These are phyloP conservation scores for Thuja plicata DNA, from an alignment of 83 land plant species.

Conservation along the genomic window DNA sequence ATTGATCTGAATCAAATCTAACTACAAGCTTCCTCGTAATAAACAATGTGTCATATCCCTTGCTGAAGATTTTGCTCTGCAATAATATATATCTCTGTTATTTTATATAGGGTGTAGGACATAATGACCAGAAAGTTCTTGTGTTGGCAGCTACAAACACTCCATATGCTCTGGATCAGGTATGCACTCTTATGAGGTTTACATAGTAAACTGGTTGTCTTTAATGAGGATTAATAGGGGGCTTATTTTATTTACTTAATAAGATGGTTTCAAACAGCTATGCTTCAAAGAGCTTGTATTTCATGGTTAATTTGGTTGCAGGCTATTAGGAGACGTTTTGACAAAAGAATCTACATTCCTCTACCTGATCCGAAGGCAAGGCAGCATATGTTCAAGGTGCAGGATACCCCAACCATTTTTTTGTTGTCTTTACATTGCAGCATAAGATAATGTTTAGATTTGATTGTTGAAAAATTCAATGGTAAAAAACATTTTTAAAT, in stretches of 20 bases:
- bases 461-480: neutral
- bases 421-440: neutral
- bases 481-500: neutral
- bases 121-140: constrained; percentile 94
- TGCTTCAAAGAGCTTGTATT: neutral
- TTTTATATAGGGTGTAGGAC: constrained; percentile 81
- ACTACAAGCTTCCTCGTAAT: neutral
- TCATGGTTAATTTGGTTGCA: constrained; percentile 25
- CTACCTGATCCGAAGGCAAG: constrained; percentile 97
- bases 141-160: constrained; percentile 99
- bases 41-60: neutral
- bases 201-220: neutral
- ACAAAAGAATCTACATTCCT: constrained; percentile 98
- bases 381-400: constrained; percentile 99
- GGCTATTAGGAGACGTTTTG: constrained; percentile 97
- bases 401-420: neutral
- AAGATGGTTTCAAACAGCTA: neutral
- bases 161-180: constrained; percentile 99
- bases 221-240: neutral
- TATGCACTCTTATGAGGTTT: constrained; percentile 18
- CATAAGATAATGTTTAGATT: neutral
- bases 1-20: neutral
- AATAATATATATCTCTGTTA: neutral
- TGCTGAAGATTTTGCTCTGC: neutral
- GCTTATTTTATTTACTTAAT: neutral